A percentile compares a stretch with the other conserved stretches of the same genome.
Evolutionary conservation across 805 yeast species (phyloP).

Genomic region (Teunomyces aglyptinius): DNA sequence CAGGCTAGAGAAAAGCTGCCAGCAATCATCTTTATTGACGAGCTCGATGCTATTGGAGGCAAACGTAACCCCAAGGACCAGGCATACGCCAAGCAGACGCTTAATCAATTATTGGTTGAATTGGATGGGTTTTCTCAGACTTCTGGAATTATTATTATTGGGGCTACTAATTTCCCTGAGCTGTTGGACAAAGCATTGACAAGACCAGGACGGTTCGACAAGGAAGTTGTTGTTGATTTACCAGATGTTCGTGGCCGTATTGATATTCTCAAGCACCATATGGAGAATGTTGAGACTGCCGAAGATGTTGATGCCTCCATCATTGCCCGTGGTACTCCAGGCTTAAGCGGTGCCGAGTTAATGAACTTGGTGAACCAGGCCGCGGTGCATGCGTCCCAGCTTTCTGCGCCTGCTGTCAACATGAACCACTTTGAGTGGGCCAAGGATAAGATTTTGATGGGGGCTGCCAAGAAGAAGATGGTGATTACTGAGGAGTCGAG

Average conservation of each 20-base stretch:
- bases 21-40: conserved; percentile 95
- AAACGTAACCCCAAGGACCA: conserved; percentile 96
- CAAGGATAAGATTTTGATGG: conserved; percentile 94
- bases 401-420: conserved; percentile 84
- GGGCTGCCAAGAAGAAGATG: conserved; percentile 97
- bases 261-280: conserved; percentile 86
- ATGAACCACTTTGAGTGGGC: conserved; percentile 98
- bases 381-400: conserved; percentile 93
- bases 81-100: conserved; percentile 96
- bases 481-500: conserved; percentile 94
- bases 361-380: conserved; percentile 97
- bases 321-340: conserved; percentile 96
- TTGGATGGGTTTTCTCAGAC: conserved; percentile 93
- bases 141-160: conserved; percentile 91
- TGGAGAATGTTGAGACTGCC: conserved; percentile 84
- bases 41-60: conserved; percentile 98
- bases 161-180: conserved; percentile 98
- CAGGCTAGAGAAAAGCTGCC: conserved; percentile 96
- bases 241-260: conserved; percentile 98
- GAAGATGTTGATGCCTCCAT: conserved; percentile 83
- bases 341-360: conserved; percentile 96
- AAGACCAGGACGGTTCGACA: conserved; percentile 97
- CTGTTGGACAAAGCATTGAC: conserved; percentile 94
- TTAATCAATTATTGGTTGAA: conserved; percentile 93
- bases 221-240: conserved; percentile 88